Evolutionary conservation across 2,329 filamentous ascomycete species (phyloP).

Genomic region (Botryosphaeria dothidea): DNA sequence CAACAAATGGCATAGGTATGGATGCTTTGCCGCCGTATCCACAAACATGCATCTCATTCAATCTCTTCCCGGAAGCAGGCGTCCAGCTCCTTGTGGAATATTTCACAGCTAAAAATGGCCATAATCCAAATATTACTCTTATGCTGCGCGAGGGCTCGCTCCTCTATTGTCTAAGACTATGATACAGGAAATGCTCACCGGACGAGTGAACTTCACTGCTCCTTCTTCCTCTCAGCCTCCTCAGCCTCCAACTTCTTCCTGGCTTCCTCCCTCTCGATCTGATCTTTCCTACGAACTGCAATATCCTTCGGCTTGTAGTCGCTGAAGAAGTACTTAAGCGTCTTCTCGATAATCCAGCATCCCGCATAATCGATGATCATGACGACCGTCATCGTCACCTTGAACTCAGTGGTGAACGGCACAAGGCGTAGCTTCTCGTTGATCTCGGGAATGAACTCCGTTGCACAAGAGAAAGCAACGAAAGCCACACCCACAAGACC

Average conservation of each 20-base stretch:
- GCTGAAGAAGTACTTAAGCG: conserved; percentile 81
- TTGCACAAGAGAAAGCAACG: conserved; percentile 91
- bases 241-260: conserved; percentile 63
- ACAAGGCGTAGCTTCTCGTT: conserved; percentile 93
- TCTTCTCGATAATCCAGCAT: conserved; percentile 85
- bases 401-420: conserved; percentile 86
- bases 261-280: conserved; percentile 73
- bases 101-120: neutral
- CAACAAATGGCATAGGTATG: too few species aligned
- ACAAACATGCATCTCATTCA: neutral
- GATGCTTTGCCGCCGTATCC: neutral
- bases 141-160: neutral
- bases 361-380: conserved; percentile 88
- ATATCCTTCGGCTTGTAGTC: conserved; percentile 95
- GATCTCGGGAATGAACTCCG: conserved; percentile 92
- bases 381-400: conserved; percentile 75
- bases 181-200: neutral
- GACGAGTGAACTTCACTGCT: conserved; percentile 17
- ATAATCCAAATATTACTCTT: neutral
- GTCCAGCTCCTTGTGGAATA: neutral
- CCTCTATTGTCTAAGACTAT: conserved; percentile 9
- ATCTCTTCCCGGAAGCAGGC: neutral
- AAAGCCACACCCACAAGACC: conserved; percentile 86
- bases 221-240: conserved; percentile 37
- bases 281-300: conserved; percentile 80